A percentile compares a stretch with the other conserved stretches of the same genome.
These are phyloP conservation scores for Arabidopsis arenosa DNA, from an alignment of 345 rosid species.

Conservation along the genomic window DNA sequence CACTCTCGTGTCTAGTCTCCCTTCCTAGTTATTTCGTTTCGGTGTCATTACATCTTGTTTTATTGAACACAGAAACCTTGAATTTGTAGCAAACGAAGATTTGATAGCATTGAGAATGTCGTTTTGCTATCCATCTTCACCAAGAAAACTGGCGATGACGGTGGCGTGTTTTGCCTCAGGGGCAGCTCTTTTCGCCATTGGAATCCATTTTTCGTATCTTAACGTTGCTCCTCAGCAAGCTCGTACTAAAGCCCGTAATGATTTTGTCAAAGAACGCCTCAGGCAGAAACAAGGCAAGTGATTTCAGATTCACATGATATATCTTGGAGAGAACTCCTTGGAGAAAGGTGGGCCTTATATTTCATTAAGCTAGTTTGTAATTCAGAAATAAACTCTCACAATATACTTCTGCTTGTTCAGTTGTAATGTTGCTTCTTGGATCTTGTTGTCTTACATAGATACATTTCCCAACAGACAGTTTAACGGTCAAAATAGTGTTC, in stretches of 20 bases:
- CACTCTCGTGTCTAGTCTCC: background rate
- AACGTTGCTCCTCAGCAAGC: conserved; percentile 79
- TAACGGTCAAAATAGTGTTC: conserved; percentile 37
- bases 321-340: conserved; percentile 90
- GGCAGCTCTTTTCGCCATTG: conserved; percentile 57
- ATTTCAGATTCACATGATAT: conserved; percentile 5
- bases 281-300: conserved; percentile 60
- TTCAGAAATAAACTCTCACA: background rate
- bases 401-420: background rate
- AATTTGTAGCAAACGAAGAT: conserved; percentile 21
- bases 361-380: background rate
- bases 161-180: conserved; percentile 65
- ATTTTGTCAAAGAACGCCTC: conserved; percentile 64
- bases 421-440: background rate
- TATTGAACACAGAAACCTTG: background rate
- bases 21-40: background rate
- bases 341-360: conserved; percentile 58
- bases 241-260: conserved; percentile 79
- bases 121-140: conserved; percentile 66
- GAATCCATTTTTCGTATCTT: conserved; percentile 55
- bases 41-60: background rate
- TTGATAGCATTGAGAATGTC: conserved; percentile 50
- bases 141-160: conserved; percentile 65
- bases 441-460: background rate
- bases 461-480: background rate